These are phyloP conservation scores for Sporothrix inflata DNA, from an alignment of 2,329 filamentous ascomycete species.

Conservation along the genomic window DNA sequence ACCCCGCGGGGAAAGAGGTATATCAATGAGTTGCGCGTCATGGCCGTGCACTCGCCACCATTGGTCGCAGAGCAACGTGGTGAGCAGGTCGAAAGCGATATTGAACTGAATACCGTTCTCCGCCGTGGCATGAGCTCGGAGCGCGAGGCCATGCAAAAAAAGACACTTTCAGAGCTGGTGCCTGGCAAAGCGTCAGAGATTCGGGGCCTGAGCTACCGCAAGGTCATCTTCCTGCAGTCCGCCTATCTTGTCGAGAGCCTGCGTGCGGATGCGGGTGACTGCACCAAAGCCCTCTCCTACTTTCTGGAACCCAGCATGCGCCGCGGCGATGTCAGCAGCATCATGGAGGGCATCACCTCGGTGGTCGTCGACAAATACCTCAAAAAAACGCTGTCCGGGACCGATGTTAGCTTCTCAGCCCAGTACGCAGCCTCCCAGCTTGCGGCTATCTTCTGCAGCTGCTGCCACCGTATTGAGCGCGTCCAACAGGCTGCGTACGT, in stretches of 20 bases:
- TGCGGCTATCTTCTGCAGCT: slow-evolving; percentile 80
- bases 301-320: slow-evolving; percentile 90
- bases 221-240: slow-evolving; percentile 89
- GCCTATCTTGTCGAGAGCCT: slow-evolving; percentile 88
- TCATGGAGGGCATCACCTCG: slow-evolving; percentile 66
- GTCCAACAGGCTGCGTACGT: slow-evolving; percentile 85
- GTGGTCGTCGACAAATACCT: slow-evolving; percentile 80
- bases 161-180: slow-evolving; percentile 71
- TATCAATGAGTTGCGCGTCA: slow-evolving; percentile 74
- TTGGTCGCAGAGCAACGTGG: slow-evolving; percentile 86
- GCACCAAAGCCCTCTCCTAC: slow-evolving; percentile 85
- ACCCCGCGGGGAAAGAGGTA: slow-evolving; percentile 75
- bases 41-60: slow-evolving; percentile 86
- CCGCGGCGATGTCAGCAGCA: slow-evolving; percentile 63
- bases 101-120: slow-evolving; percentile 93
- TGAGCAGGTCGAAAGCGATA: slow-evolving; percentile 91
- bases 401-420: slow-evolving; percentile 79
- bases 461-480: slow-evolving; percentile 89
- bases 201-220: slow-evolving; percentile 80
- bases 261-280: slow-evolving; percentile 83
- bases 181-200: slow-evolving; percentile 79
- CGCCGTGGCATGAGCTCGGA: slow-evolving; percentile 82
- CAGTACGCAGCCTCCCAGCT: slow-evolving; percentile 89
- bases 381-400: slow-evolving; percentile 70
- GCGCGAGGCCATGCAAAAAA: slow-evolving; percentile 79